Percentiles rank a stretch among this genome's conserved stretches.
Conservation (phyloP, 495 filamentous ascomycete species). For the Penicillium turbatum region DNA sequence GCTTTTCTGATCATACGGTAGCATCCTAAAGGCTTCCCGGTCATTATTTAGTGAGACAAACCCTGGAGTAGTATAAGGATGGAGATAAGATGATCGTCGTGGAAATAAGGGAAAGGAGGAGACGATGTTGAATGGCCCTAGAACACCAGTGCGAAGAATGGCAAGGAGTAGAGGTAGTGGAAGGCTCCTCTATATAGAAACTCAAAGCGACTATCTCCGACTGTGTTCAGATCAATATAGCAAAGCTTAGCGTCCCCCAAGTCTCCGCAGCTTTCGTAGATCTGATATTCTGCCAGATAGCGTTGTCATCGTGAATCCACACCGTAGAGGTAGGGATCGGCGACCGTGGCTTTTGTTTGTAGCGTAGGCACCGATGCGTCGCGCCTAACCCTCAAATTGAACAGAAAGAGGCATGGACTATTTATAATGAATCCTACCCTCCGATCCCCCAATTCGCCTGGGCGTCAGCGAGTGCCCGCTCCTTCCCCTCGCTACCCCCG, state of each 20-base stretch:
- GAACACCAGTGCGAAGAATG: not conserved
- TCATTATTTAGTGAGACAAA: not conserved
- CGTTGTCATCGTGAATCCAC: not conserved
- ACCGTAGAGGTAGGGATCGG: conserved; percentile 7
- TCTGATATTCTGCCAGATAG: conserved; percentile 8
- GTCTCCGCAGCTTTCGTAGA: conserved; percentile 4
- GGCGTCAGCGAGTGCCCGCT: conserved; percentile 24
- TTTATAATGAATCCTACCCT: conserved; percentile 22
- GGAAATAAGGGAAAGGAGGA: not conserved
- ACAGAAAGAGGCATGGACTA: conserved; percentile 12
- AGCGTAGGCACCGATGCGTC: not conserved
- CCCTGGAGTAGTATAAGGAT: not conserved
- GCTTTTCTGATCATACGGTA: not conserved
- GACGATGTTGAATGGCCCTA: not conserved
- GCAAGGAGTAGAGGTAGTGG: not conserved
- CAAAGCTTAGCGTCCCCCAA: conserved; percentile 1
- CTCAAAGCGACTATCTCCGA: not conserved
- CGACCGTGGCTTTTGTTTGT: conserved; percentile 8
- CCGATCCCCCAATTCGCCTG: conserved; percentile 32
- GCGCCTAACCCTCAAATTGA: not conserved
- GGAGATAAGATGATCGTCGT: not conserved
- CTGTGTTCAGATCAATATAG: not conserved
- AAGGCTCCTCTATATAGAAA: not conserved
- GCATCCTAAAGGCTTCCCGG: not conserved
- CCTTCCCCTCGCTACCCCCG: conserved; percentile 17